A percentile compares a stretch with the other conserved stretches of the same genome.
Conservation (phyloP, 2,329 filamentous ascomycete species). For the Remersonia thermophila region DNA sequence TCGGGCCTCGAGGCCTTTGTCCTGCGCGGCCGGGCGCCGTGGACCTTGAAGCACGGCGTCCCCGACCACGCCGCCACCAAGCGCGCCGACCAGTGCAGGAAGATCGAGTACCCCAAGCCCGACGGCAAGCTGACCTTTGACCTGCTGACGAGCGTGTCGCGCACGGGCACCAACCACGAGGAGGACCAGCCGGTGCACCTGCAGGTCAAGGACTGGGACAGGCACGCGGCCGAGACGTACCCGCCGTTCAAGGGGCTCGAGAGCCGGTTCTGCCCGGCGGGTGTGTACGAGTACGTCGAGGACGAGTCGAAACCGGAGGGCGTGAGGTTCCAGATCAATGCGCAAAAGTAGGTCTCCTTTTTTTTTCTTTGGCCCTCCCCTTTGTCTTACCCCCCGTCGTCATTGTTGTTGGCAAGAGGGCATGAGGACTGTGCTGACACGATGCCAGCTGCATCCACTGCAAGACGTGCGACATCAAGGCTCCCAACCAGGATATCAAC, state of each 20-base stretch:
- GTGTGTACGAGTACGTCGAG: slow-evolving; percentile 96
- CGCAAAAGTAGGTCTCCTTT: slow-evolving; percentile 68
- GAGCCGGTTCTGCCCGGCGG: slow-evolving; percentile 93
- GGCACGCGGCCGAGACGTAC: slow-evolving; percentile 71
- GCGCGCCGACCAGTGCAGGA: slow-evolving; percentile 62
- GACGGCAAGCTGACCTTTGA: slow-evolving; percentile 93
- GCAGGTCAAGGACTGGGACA: slow-evolving; percentile 90
- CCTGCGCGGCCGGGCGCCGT: slow-evolving; percentile 73
- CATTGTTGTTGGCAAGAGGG: background rate
- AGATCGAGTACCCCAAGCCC: slow-evolving; percentile 95
- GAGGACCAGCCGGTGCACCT: slow-evolving; percentile 96
- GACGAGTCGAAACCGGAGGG: slow-evolving; percentile 76
- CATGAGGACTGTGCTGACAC: slow-evolving; percentile 14
- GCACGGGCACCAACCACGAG: slow-evolving; percentile 95
- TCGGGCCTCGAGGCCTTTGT: slow-evolving; percentile 86
- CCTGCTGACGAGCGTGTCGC: slow-evolving; percentile 85
- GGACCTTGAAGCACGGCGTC: slow-evolving; percentile 79
- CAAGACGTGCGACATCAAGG: slow-evolving; percentile 99
- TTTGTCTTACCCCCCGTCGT: background rate
- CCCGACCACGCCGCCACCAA: slow-evolving; percentile 71
- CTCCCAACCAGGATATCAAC: slow-evolving; percentile 91
- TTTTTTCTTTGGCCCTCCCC: background rate
- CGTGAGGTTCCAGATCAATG: slow-evolving; percentile 93
- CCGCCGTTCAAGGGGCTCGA: slow-evolving; percentile 85
- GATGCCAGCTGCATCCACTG: slow-evolving; percentile 82